Percentiles rank a stretch among this genome's conserved stretches.
phyloP scores from a whole-genome alignment of 108 stramenopile species.

The Poteriospumella lacustris region DNA sequence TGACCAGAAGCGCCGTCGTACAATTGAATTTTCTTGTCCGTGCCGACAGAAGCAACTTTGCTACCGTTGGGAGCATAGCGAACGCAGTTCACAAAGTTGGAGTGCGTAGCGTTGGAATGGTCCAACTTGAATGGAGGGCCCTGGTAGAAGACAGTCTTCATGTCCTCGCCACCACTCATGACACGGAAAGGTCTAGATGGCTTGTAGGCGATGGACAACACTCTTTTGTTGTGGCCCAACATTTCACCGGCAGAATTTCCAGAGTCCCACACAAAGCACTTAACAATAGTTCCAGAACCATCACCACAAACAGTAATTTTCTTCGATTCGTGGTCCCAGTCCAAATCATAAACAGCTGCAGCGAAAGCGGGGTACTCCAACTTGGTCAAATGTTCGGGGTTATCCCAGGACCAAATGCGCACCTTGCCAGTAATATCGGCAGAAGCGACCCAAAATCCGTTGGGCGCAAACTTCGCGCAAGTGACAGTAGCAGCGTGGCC shows the following conservation, averaged over 20 bases:
- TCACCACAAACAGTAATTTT: conserved; percentile 62
- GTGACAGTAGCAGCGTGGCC: conserved; percentile 75
- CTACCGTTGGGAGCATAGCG: conserved; percentile 74
- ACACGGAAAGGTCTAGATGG: conserved; percentile 33
- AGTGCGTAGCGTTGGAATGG: conserved; percentile 56
- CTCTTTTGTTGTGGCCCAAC: conserved; percentile 52
- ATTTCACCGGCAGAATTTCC: conserved; percentile 55
- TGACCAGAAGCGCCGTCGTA: conserved; percentile 62
- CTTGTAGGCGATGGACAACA: conserved; percentile 28
- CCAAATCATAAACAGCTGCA: conserved; percentile 74
- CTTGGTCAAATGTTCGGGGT: conserved; percentile 80
- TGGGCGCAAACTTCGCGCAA: conserved; percentile 63
- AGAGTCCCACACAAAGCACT: conserved; percentile 56
- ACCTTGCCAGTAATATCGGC: conserved; percentile 75
- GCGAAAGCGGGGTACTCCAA: conserved; percentile 53
- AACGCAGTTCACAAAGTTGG: conserved; percentile 68
- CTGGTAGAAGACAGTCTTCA: conserved; percentile 69
- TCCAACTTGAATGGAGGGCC: conserved; percentile 86
- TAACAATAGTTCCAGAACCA: conserved; percentile 39
- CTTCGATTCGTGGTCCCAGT: conserved; percentile 90
- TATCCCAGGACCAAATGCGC: conserved; percentile 84
- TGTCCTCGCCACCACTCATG: conserved; percentile 71
- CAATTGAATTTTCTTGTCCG: conserved; percentile 70
- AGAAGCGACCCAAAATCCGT: conserved; percentile 78
- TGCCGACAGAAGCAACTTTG: conserved; percentile 63